Conservation (phyloP, 768 basidiomycete genomes). For the Psilocybe azurescens region DNA sequence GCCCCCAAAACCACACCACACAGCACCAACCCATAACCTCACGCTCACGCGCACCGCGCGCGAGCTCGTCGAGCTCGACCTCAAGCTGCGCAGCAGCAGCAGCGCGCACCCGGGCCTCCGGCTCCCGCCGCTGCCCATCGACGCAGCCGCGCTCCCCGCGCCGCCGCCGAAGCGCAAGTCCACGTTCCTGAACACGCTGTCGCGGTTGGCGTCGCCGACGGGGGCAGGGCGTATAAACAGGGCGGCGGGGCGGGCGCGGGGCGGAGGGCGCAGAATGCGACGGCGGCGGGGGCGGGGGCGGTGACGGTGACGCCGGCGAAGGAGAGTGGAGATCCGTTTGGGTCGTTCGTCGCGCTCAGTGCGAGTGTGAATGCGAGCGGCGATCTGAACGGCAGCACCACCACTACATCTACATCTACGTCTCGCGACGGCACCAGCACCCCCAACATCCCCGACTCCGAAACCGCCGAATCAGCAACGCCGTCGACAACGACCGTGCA, state of each 20-base stretch:
- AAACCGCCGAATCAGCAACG: too few relatives aligned
- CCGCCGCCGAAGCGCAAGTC: conserved; percentile 79
- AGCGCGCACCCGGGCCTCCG: conserved; percentile 54
- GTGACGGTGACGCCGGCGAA: conserved; percentile 55
- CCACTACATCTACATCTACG: too few relatives aligned
- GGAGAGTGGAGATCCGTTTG: conserved; percentile 70
- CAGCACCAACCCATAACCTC: conserved; percentile 89
- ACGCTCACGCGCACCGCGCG: conserved; percentile 80
- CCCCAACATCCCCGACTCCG: too few relatives aligned
- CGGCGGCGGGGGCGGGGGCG: conserved; percentile 29
- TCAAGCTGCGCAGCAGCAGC: conserved; percentile 75
- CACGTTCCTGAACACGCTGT: conserved; percentile 85
- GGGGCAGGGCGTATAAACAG: conserved; percentile 46
- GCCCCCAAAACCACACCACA: not conserved
- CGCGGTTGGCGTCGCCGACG: conserved; percentile 79
- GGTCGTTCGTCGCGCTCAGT: conserved; percentile 36
- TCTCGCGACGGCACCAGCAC: too few relatives aligned
- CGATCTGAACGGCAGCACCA: too few relatives aligned
- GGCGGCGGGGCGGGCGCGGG: conserved; percentile 33
- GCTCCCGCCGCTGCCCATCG: conserved; percentile 68
- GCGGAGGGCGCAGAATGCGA: conserved; percentile 27
- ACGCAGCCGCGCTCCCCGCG: conserved; percentile 56
- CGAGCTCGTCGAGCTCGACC: conserved; percentile 84
- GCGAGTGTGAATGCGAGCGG: too few relatives aligned
- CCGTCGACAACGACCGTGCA: not conserved